phyloP scores from a whole-genome alignment of 1,284 basidiomycete genomes.

The Apiotrichum montevideense region DNA sequence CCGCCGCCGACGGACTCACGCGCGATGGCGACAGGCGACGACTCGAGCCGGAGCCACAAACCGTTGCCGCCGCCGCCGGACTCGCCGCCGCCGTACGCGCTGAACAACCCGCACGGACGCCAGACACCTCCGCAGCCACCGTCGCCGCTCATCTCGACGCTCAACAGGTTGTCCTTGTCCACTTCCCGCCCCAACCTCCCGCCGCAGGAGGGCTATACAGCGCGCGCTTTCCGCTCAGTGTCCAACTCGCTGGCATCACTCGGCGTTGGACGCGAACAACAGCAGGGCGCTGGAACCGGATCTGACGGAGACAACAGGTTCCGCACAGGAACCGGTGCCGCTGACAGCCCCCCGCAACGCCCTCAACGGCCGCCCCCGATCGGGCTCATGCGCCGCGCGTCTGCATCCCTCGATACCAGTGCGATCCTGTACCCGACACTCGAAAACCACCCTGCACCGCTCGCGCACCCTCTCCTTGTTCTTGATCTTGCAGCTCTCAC shows the following conservation, averaged over 20 bases:
- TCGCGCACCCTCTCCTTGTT: conserved; percentile 24
- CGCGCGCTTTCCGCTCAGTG: conserved; percentile 5
- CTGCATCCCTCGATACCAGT: conserved; percentile 3
- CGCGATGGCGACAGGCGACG: too few species aligned
- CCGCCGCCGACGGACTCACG: too few species aligned
- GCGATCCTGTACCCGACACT: conserved; percentile 14
- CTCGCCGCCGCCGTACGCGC: too few species aligned
- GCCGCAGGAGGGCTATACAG: conserved; percentile 4
- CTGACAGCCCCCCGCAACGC: not conserved
- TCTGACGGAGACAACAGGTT: too few species aligned
- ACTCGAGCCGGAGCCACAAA: too few species aligned
- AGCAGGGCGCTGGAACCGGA: not conserved
- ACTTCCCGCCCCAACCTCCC: conserved; percentile 19
- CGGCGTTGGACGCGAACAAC: not conserved
- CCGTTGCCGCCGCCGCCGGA: too few species aligned
- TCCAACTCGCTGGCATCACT: not conserved
- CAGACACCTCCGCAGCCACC: not conserved
- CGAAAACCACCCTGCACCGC: conserved; percentile 12
- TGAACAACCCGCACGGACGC: too few species aligned
- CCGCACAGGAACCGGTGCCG: not conserved
- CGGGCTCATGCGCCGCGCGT: not conserved
- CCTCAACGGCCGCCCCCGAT: too few species aligned
- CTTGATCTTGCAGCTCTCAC: conserved; percentile 25
- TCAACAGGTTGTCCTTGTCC: conserved; percentile 18
- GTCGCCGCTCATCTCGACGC: conserved; percentile 16